Conservation (phyloP, 2,329 filamentous ascomycete species). For the Geosmithia flava region DNA sequence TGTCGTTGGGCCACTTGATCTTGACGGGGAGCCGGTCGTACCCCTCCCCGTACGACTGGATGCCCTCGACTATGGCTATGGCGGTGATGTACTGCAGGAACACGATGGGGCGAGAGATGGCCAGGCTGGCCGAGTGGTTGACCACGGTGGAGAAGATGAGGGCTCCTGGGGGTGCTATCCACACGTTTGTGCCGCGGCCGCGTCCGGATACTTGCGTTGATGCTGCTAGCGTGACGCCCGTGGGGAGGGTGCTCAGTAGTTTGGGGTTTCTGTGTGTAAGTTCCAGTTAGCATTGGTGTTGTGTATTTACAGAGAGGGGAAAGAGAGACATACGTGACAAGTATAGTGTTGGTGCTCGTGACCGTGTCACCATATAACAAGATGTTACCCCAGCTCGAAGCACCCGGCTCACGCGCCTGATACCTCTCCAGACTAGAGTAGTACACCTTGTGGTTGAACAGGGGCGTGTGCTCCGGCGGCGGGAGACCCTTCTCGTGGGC, state of each 20-base stretch:
- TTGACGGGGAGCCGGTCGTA: slow-evolving; percentile 70
- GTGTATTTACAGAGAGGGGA: neutral
- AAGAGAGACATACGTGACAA: slow-evolving; percentile 57
- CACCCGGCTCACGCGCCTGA: slow-evolving; percentile 35
- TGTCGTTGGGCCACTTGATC: slow-evolving; percentile 97
- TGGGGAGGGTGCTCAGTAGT: slow-evolving; percentile 63
- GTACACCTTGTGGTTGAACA: slow-evolving; percentile 74
- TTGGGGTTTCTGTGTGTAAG: slow-evolving; percentile 51
- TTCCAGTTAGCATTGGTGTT: neutral
- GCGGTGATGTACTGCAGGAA: slow-evolving; percentile 92
- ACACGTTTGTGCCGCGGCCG: slow-evolving; percentile 84
- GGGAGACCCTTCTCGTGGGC: slow-evolving; percentile 60
- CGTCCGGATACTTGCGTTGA: slow-evolving; percentile 81
- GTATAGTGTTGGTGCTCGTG: slow-evolving; percentile 84
- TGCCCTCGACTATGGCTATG: slow-evolving; percentile 73
- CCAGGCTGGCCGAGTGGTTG: slow-evolving; percentile 66
- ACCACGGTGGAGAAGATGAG: slow-evolving; percentile 84
- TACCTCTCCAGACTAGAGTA: slow-evolving; percentile 62
- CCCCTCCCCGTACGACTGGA: slow-evolving; percentile 65
- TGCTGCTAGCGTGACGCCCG: slow-evolving; percentile 78
- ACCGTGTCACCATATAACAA: slow-evolving; percentile 85
- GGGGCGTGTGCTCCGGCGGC: slow-evolving; percentile 60
- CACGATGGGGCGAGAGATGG: slow-evolving; percentile 64
- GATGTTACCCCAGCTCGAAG: slow-evolving; percentile 59
- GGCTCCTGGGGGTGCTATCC: slow-evolving; percentile 79